A percentile compares a stretch with the other conserved stretches of the same genome.
Evolutionary conservation across 352 stramenopile species (phyloP).

Genomic region (Phytophthora constricta): DNA sequence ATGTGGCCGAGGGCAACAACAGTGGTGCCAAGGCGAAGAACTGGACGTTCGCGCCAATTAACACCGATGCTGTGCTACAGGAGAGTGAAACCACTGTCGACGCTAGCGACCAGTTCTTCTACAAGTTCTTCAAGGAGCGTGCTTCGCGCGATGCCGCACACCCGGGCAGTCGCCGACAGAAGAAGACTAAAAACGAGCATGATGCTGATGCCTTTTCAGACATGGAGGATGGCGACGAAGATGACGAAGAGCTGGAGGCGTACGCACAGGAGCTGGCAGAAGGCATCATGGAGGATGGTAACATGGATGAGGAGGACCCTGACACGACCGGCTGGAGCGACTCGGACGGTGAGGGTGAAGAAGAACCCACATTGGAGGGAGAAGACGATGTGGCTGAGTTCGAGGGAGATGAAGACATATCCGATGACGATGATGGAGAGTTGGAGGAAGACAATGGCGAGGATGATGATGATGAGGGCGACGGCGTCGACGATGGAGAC

Average conservation of each 20-base stretch:
- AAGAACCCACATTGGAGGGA: slow-evolving; percentile 55
- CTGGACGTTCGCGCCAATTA: slow-evolving; percentile 75
- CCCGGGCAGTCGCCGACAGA: slow-evolving; percentile 37
- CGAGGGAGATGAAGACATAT: slow-evolving; percentile 40
- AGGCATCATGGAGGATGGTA: slow-evolving; percentile 86
- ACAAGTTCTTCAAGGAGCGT: slow-evolving; percentile 94
- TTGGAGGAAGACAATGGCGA: slow-evolving; percentile 39
- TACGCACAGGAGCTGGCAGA: slow-evolving; percentile 91
- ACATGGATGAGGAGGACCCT: slow-evolving; percentile 79
- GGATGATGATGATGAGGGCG: slow-evolving; percentile 47
- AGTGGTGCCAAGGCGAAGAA: slow-evolving; percentile 51
- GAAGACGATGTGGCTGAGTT: slow-evolving; percentile 54
- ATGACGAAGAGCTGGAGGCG: slow-evolving; percentile 86
- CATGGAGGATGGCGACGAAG: slow-evolving; percentile 54
- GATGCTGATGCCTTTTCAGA: slow-evolving; percentile 68
- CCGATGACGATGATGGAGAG: slow-evolving; percentile 43
- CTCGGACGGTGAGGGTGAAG: slow-evolving; percentile 51
- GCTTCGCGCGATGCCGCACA: slow-evolving; percentile 52
- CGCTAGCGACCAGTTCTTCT: slow-evolving; percentile 92
- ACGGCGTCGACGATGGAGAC: slow-evolving; percentile 39
- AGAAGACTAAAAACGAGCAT: slow-evolving; percentile 39
- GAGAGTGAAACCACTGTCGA: slow-evolving; percentile 69
- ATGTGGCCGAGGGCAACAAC: slow-evolving; percentile 26
- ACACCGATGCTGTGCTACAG: slow-evolving; percentile 74
- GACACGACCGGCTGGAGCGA: slow-evolving; percentile 78